Conservation (phyloP, 306 rosid genomes). For the Quercus engelmannii region DNA sequence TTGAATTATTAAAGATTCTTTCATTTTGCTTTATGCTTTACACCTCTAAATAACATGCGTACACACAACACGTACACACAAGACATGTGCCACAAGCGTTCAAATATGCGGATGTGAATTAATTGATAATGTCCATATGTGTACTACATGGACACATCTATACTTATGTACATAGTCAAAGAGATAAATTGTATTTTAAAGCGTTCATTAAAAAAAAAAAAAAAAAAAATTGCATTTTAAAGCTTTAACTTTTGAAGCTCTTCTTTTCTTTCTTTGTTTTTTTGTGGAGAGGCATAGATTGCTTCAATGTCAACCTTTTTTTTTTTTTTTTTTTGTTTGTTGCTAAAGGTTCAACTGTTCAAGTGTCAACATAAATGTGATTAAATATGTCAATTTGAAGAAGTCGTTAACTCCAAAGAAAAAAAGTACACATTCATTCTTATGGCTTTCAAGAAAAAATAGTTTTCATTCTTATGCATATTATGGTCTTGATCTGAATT, state of each 20-base stretch:
- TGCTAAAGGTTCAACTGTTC: neutral
- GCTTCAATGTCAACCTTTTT: no score
- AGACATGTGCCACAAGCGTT: neutral
- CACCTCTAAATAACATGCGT: constrained; percentile 14
- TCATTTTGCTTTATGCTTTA: constrained; percentile 40
- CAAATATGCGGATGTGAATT: neutral
- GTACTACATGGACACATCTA: neutral
- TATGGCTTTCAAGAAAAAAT: no score
- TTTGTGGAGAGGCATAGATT: no score
- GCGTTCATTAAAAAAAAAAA: no score
- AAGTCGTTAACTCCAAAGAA: neutral
- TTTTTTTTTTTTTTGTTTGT: neutral
- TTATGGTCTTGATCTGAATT: neutral
- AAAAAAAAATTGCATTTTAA: neutral
- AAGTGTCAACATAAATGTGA: neutral
- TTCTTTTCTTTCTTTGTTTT: neutral
- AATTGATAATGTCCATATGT: neutral
- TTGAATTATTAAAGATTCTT: constrained; percentile 39
- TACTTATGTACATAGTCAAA: neutral
- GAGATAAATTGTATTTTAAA: neutral
- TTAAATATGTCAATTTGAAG: neutral
- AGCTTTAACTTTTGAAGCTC: neutral
- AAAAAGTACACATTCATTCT: neutral
- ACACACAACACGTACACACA: neutral
- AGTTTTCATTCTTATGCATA: neutral